phyloP scores from a whole-genome alignment of 306 rosid genomes.

The Vigna unguiculata region DNA sequence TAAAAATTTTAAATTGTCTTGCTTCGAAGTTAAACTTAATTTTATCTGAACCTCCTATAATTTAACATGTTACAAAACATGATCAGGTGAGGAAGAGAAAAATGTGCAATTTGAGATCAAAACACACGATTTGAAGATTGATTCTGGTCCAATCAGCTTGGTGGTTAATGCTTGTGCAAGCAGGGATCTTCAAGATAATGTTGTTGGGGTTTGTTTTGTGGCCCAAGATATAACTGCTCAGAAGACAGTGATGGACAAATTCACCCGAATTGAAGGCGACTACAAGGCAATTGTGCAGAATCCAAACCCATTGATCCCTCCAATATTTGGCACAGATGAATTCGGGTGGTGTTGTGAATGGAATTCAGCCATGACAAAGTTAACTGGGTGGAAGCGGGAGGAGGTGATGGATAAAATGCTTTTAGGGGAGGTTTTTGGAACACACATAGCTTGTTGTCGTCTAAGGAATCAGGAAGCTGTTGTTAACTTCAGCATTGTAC shows the following conservation, averaged over 20 bases:
- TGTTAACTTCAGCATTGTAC: slow-evolving; percentile 71
- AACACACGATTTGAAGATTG: slow-evolving; percentile 65
- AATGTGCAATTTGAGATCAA: slow-evolving; percentile 82
- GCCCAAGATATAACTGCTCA: slow-evolving; percentile 87
- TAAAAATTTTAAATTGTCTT: neutral
- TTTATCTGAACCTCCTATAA: neutral
- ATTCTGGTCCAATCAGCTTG: slow-evolving; percentile 71
- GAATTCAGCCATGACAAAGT: slow-evolving; percentile 81
- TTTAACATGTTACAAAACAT: slow-evolving; percentile 34
- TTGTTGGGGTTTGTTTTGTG: slow-evolving; percentile 91
- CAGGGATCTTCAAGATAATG: slow-evolving; percentile 67
- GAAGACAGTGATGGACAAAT: slow-evolving; percentile 86
- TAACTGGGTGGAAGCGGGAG: slow-evolving; percentile 82
- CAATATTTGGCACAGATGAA: slow-evolving; percentile 84
- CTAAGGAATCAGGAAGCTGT: slow-evolving; percentile 83
- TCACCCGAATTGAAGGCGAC: slow-evolving; percentile 88
- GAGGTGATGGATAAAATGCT: slow-evolving; percentile 82
- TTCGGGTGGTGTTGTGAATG: slow-evolving; percentile 95
- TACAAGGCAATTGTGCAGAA: slow-evolving; percentile 87
- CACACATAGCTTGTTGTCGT: slow-evolving; percentile 64
- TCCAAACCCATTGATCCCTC: slow-evolving; percentile 81
- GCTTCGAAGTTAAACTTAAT: slow-evolving; percentile 2
- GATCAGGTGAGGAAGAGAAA: slow-evolving; percentile 81
- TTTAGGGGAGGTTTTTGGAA: slow-evolving; percentile 82
- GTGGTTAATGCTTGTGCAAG: slow-evolving; percentile 93